Percentiles rank a stretch among this genome's conserved stretches.
These are phyloP conservation scores for Aspergillus fumigatiaffinis DNA, from an alignment of 2,329 filamentous ascomycete genomes.

Conservation along the genomic window DNA sequence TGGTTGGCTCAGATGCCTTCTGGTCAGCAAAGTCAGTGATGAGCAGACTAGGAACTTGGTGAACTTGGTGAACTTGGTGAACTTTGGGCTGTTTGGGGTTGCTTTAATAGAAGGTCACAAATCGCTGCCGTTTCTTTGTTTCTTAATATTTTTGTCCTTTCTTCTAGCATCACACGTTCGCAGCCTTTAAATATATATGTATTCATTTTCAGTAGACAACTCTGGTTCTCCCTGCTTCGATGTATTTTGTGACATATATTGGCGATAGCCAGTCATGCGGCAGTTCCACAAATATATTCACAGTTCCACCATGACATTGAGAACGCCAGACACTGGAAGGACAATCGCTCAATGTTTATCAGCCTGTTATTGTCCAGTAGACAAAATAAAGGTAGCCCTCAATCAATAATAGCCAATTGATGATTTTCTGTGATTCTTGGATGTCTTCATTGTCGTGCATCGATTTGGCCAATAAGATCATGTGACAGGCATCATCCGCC, in stretches of 20 bases:
- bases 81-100: neutral
- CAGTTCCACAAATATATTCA: neutral
- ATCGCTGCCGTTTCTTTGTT: neutral
- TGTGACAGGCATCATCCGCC: constrained; percentile 17
- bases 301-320: neutral
- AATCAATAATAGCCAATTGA: neutral
- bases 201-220: neutral
- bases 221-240: too few relatives aligned
- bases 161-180: neutral
- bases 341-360: neutral
- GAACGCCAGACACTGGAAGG: neutral
- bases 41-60: too few relatives aligned
- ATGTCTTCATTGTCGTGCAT: too few relatives aligned
- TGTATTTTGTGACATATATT: neutral
- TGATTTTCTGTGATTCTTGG: too few relatives aligned
- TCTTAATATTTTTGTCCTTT: neutral
- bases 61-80: too few relatives aligned
- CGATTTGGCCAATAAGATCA: constrained; percentile 12
- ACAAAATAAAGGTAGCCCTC: neutral
- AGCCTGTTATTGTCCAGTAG: neutral
- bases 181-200: neutral
- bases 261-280: neutral
- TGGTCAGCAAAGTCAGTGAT: neutral
- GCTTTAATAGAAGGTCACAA: neutral
- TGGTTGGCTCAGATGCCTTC: constrained; percentile 61